phyloP scores from a whole-genome alignment of 371 early-diverging fungal genomes.

The Rhizopus arrhizus region DNA sequence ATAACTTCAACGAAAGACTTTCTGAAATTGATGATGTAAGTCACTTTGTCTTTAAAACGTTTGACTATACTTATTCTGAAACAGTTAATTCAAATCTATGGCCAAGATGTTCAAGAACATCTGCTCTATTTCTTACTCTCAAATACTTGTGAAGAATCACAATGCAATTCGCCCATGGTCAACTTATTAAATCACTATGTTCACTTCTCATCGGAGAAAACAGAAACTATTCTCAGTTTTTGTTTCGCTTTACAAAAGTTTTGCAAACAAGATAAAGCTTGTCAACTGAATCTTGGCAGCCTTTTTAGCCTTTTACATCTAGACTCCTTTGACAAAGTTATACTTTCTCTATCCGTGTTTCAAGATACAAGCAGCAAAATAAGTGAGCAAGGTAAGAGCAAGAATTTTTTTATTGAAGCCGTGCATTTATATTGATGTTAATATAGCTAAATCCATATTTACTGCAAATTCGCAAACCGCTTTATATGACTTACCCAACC shows the following conservation, averaged over 20 bases:
- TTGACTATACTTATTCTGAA: not conserved
- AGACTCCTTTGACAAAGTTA: slow-evolving; percentile 48
- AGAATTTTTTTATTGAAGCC: not conserved
- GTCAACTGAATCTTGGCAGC: slow-evolving; percentile 44
- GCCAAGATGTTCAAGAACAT: slow-evolving; percentile 58
- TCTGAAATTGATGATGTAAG: slow-evolving; percentile 60
- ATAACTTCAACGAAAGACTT: slow-evolving; percentile 53
- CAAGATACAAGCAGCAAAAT: slow-evolving; percentile 43
- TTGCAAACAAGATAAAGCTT: slow-evolving; percentile 46
- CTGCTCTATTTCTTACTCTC: slow-evolving; percentile 56
- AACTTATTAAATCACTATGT: slow-evolving; percentile 50
- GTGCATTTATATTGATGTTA: slow-evolving; percentile 4
- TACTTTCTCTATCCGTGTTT: slow-evolving; percentile 49
- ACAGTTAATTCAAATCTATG: slow-evolving; percentile 62
- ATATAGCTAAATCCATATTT: slow-evolving; percentile 29
- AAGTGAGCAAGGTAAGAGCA: slow-evolving; percentile 49
- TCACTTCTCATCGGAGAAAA: slow-evolving; percentile 31
- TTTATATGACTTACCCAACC: slow-evolving; percentile 4
- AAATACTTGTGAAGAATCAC: slow-evolving; percentile 34
- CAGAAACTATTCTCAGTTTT: slow-evolving; percentile 46
- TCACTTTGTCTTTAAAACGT: not conserved
- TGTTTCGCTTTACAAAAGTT: slow-evolving; percentile 47
- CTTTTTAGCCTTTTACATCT: slow-evolving; percentile 47
- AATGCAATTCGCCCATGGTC: slow-evolving; percentile 40
- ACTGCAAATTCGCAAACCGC: slow-evolving; percentile 21